Base-by-base conservation (phyloP, 2,329 filamentous ascomycete species). In the Nemania diffusa region DNA sequence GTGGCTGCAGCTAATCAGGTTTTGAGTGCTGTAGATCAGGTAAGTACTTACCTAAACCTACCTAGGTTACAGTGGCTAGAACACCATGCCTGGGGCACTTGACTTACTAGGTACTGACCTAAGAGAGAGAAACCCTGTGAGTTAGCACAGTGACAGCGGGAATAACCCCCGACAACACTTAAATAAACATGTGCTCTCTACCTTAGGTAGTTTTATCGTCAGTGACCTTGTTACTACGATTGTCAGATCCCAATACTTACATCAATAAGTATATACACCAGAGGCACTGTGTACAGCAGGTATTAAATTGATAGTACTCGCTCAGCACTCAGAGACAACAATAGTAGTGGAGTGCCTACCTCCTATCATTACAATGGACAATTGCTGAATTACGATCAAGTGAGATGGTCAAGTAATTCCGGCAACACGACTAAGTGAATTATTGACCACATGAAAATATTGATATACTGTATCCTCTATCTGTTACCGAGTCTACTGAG, bases 11-110 rank as follows among this genome's bases (percentile, higher is more conserved):
- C 52, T 64, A 60, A 6, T 11, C 8, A 57, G 44, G 57, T 13
- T 26, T n/a, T 62, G 29, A 58, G 34, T 32, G 26, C 58, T 58
- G 64, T 58, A 44, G 50, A 46, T 55, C n/a, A n/a, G n/a, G n/a
- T 58, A 8, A 8, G 6, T 29, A 44, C 22, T 20, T 53, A 24
- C 26, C 32, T 11, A 34, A 11, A 11, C 32, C 5, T 5, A 13
- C 34, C 34, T 40, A 40, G 11, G 34, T 40, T 40, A 40, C 34
- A 40, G 34, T 40, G 11, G 34, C 8, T 40, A 40, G 34, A 40
- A 40, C 11, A 13, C 15, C 34, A 13, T 40, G 11, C 34, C 53
- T 37, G 26, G 32, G 26, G 22, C 11, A 22, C n/a, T n/a, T n/a
- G n/a, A n/a, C n/a, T n/a, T n/a, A n/a, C n/a, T n/a, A n/a, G n/a